phyloP scores from a whole-genome alignment of 192 early-diverging fungal genomes.

The Thoreauomyces humboldtii region DNA sequence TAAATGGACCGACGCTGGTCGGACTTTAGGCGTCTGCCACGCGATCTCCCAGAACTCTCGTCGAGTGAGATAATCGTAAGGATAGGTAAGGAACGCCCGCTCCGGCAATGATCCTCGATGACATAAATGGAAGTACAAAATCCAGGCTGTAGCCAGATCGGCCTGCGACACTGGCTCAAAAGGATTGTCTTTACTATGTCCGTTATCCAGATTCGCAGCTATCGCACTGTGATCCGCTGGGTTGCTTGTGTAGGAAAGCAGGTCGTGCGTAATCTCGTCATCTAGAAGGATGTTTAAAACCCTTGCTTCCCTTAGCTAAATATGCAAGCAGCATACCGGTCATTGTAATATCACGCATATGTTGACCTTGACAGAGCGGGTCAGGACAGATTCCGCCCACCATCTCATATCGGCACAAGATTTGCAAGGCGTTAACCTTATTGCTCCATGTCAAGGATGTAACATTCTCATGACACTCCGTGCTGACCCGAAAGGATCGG shows the following conservation, averaged over 20 bases:
- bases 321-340: constrained; percentile 1
- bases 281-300: not conserved
- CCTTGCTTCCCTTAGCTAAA: not conserved
- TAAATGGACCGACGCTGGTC: too few relatives aligned
- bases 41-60: constrained; percentile 8
- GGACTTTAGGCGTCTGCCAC: too few relatives aligned
- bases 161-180: not conserved
- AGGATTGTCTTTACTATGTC: too few relatives aligned
- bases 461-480: constrained; percentile 1
- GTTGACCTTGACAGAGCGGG: constrained; percentile 20
- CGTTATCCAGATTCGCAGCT: too few relatives aligned
- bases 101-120: constrained; percentile 5
- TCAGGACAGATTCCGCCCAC: constrained; percentile 28
- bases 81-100: constrained; percentile 8
- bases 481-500: constrained; percentile 18
- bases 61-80: constrained; percentile 8
- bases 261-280: constrained; percentile 3
- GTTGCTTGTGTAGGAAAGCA: constrained; percentile 18
- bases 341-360: constrained; percentile 20
- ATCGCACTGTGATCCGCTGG: too few relatives aligned
- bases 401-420: constrained; percentile 23
- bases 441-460: constrained; percentile 21
- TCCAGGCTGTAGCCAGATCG: constrained; percentile 6
- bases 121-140: constrained; percentile 14
- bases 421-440: constrained; percentile 17